Base-by-base conservation (phyloP, 345 rosid genomes). In the Draba incana region DNA sequence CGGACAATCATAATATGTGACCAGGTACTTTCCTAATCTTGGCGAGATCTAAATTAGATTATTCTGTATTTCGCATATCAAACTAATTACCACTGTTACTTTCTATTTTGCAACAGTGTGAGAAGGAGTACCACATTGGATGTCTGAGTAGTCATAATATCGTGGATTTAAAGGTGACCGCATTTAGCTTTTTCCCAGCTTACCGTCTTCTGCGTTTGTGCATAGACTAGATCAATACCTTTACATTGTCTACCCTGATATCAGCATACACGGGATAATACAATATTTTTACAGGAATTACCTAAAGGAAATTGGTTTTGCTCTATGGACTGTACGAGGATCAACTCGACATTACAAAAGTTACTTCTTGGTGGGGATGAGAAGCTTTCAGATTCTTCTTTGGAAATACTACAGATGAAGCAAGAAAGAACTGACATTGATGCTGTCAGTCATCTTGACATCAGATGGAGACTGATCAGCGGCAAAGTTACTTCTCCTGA, bases 231-330 rank as follows among this genome's bases (percentile, higher is more conserved):
- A 45, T 37, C 64, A 15, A 12, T 54, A 38, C 23, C 42, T 48
- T 30, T 44, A 51, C 24, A 20, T 20, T 44, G 56, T 48, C 61
- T 44, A 44, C 20, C 51, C 66, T 44, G 71, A 38, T 64, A 25
- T 43, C 61, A 57, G 50, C 72, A 55, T 23, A 68, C 60, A 50
- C 13, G 10, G 53, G 52, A 35, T 55, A 14, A 41, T 68, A 75
- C 27, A 11, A 47, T 66, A n/a, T 72, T 41, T 73, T 59, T 66
- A 66, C 87, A 94, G 99, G 96, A 86, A 78, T 78, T 94, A 78
- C 97, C 99, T 43, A 64, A 77, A 76, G 99, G 97, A 54, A 83
- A 90, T 71, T 93, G 98, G 98, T 93, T 93, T 78, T 93, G 98
- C 74, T 85, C 89, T 75, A 11, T 60, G 60, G 92, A 81, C 41